phyloP scores from a whole-genome alignment of 2,329 filamentous ascomycete species.

The Pseudogymnoascus sp. region DNA sequence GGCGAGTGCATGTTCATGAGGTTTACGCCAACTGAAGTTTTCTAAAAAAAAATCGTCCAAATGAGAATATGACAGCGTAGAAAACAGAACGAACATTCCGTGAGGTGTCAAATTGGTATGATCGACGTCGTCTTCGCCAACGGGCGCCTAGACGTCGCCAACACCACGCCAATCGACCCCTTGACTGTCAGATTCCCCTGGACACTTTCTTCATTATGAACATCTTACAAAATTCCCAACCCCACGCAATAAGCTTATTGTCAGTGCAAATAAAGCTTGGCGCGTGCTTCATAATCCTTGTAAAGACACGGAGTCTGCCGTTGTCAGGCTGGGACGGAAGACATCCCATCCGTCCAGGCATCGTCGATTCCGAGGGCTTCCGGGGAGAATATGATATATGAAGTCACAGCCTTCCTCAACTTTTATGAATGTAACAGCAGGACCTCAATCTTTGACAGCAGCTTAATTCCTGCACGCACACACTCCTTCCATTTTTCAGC shows the following conservation, averaged over 20 bases:
- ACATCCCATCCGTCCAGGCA: slow-evolving; percentile 2
- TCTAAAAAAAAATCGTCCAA: not conserved
- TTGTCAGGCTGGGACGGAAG: slow-evolving; percentile 1
- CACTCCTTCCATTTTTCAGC: not conserved
- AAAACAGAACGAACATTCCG: not conserved
- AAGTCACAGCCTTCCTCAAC: not conserved
- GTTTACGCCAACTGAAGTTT: not conserved
- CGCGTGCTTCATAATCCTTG: slow-evolving; percentile 2
- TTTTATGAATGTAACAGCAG: not conserved
- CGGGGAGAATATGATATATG: not conserved
- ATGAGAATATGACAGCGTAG: not conserved
- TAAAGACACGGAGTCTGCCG: not conserved
- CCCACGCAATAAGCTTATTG: slow-evolving; percentile 3
- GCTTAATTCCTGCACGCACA: not conserved
- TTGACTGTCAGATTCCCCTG: not conserved
- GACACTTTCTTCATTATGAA: not conserved
- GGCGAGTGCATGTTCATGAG: not conserved
- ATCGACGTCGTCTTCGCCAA: not conserved
- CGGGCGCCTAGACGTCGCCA: not conserved
- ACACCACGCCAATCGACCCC: not conserved
- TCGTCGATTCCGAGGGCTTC: not conserved
- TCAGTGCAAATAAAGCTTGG: not conserved
- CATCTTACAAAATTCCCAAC: not conserved
- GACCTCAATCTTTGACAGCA: slow-evolving; percentile 1
- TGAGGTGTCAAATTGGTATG: not conserved